Conservation (phyloP, 352 stramenopile genomes). For the Phytopythium mirpurense region DNA sequence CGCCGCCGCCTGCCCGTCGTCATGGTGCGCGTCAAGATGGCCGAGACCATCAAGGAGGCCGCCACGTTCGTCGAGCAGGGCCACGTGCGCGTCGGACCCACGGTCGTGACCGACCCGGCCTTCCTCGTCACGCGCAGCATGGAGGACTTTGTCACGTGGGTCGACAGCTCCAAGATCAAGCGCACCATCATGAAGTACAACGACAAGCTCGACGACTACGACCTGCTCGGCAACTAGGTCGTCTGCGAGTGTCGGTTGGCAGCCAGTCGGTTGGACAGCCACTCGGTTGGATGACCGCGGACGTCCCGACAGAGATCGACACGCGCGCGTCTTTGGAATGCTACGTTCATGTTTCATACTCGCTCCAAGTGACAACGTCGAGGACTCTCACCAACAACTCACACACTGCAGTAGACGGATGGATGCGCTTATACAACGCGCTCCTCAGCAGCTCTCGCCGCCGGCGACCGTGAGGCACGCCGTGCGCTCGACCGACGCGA, state of each 20-base stretch:
- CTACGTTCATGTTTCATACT: slow-evolving; percentile 8
- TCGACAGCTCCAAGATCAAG: slow-evolving; percentile 97
- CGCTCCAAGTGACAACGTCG: not conserved
- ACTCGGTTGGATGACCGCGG: not conserved
- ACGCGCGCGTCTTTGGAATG: slow-evolving; percentile 2
- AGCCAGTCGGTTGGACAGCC: not conserved
- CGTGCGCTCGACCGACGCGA: slow-evolving; percentile 46
- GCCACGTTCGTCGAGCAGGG: slow-evolving; percentile 97
- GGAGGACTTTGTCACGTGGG: slow-evolving; percentile 99
- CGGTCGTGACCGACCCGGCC: slow-evolving; percentile 93
- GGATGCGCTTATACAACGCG: not conserved
- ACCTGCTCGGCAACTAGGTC: slow-evolving; percentile 94
- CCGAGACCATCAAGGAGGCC: slow-evolving; percentile 97
- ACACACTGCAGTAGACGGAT: too few species aligned
- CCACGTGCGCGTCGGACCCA: slow-evolving; percentile 93
- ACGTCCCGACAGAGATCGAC: not conserved
- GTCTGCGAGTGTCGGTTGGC: not conserved
- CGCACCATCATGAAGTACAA: slow-evolving; percentile 98
- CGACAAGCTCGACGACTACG: slow-evolving; percentile 99
- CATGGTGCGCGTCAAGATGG: slow-evolving; percentile 99
- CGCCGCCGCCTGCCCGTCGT: slow-evolving; percentile 96
- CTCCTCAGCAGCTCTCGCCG: slow-evolving; percentile 53
- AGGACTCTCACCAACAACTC: too few species aligned
- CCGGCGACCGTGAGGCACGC: slow-evolving; percentile 61
- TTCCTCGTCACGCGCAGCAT: slow-evolving; percentile 97